These are phyloP conservation scores for Daedaleopsis nitida DNA, from an alignment of 768 basidiomycete genomes.

Conservation along the genomic window DNA sequence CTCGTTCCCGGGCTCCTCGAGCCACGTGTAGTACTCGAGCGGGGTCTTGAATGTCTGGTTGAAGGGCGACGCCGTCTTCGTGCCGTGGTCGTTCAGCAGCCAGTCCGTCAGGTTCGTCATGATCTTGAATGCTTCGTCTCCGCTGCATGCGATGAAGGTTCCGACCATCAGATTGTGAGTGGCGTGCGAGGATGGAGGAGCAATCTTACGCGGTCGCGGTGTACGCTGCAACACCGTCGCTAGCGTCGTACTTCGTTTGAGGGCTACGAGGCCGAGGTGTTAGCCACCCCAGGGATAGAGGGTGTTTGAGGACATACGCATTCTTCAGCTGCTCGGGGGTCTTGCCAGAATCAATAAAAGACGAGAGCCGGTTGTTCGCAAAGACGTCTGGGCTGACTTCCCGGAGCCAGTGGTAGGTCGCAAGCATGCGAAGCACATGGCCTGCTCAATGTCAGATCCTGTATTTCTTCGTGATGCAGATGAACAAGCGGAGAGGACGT, in stretches of 20 bases:
- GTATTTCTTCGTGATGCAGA: neutral
- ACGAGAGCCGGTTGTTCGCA: slow-evolving; percentile 17
- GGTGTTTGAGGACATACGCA: neutral
- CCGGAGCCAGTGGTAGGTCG: slow-evolving; percentile 20
- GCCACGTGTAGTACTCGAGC: slow-evolving; percentile 41
- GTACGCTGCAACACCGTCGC: slow-evolving; percentile 67
- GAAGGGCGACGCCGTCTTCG: slow-evolving; percentile 40
- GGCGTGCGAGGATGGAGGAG: slow-evolving; percentile 5
- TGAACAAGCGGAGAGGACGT: slow-evolving; percentile 4
- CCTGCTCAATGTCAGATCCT: neutral
- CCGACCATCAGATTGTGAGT: neutral
- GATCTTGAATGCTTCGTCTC: neutral
- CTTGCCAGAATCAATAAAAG: slow-evolving; percentile 14
- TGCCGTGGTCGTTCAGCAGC: neutral
- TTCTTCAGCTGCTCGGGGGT: neutral
- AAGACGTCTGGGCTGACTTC: slow-evolving; percentile 23
- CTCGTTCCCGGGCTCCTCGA: slow-evolving; percentile 54
- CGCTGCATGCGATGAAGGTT: neutral
- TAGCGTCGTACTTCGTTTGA: slow-evolving; percentile 63
- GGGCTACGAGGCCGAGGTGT: slow-evolving; percentile 39
- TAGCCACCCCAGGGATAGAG: neutral
- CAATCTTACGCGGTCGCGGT: slow-evolving; percentile 59
- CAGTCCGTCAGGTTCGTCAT: slow-evolving; percentile 1
- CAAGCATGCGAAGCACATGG: slow-evolving; percentile 14
- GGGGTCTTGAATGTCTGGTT: slow-evolving; percentile 47